A percentile compares a stretch with the other conserved stretches of the same genome.
Evolutionary conservation across 164 flowering plant species (phyloP).

Genomic region (Sextonia rubra): DNA sequence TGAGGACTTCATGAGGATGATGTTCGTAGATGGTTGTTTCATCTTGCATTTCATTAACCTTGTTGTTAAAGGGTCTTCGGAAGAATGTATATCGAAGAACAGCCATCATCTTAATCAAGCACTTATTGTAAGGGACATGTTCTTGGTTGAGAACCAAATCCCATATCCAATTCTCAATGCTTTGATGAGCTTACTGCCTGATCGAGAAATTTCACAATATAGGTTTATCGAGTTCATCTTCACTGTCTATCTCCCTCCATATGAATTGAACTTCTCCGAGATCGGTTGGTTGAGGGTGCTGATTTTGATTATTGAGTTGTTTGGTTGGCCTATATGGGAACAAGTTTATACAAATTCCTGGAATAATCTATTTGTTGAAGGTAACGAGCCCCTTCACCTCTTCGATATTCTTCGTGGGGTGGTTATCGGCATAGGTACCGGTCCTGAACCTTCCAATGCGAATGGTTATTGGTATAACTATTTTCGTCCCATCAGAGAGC

Average conservation of each 20-base stretch:
- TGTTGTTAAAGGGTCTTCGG: background rate
- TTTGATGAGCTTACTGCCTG: background rate
- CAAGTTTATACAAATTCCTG: too few species aligned
- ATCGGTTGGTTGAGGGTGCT: too few species aligned
- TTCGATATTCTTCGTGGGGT: background rate
- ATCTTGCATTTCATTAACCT: constrained; percentile 6
- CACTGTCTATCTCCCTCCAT: too few species aligned
- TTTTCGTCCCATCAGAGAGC: too few species aligned
- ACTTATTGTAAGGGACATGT: background rate
- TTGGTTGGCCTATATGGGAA: too few species aligned
- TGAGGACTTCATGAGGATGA: background rate
- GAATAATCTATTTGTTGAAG: too few species aligned
- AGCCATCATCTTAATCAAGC: background rate
- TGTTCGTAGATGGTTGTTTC: constrained; percentile 24
- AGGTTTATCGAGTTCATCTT: background rate
- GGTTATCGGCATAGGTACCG: background rate
- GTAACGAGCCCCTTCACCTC: constrained; percentile 3
- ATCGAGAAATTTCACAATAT: too few species aligned
- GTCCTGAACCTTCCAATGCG: too few species aligned
- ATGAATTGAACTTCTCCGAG: too few species aligned
- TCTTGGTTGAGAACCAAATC: background rate
- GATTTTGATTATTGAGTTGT: too few species aligned
- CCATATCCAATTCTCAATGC: background rate
- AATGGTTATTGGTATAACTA: too few species aligned
- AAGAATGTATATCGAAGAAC: background rate